Base-by-base conservation (phyloP, 2,329 filamentous ascomycete genomes). In the Calycina marina region DNA sequence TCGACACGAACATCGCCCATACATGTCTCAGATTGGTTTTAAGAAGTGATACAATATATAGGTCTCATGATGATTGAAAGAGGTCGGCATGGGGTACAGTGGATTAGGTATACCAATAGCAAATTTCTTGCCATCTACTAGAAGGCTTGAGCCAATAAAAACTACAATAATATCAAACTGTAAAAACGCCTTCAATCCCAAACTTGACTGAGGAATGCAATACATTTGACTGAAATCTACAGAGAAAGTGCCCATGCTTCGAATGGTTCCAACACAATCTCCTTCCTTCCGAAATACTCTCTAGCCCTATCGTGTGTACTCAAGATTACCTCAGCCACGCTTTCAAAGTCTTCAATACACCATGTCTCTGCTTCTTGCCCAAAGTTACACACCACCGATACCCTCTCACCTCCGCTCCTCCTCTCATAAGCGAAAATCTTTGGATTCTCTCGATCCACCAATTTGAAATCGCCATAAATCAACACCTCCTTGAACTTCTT, bases 321-420 rank as follows among this genome's bases (percentile, higher is more conserved):
- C 20, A 24, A n/a, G n/a, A 24, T n/a, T 8, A 24, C 20, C 20
- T 24, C 20, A 24, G n/a, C n/a, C n/a, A n/a, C n/a, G n/a, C n/a
- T n/a, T n/a, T n/a, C n/a, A n/a, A n/a, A n/a, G n/a, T n/a, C n/a
- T n/a, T n/a, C n/a, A n/a, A n/a, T n/a, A n/a, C n/a, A n/a, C n/a
- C n/a, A n/a, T n/a, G n/a, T n/a, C n/a, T n/a, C n/a, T n/a, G n/a
- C n/a, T n/a, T n/a, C n/a, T n/a, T n/a, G n/a, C 17, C 32, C 30
- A 12, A 48, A 47, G 25, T 46, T 47, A 2, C 36, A 18, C 11
- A 48, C 40, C 5, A 49, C 38, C 9, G 28, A 20, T 18, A 6
- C 18, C 20, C 14, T 35, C 28, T 4, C 26, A 14, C 22, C 35
- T 28, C 2, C 35, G 3, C n/a, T 26, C 9, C 12, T 17, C 6